These are phyloP conservation scores for Escovopsis sp. DNA, from an alignment of 2,329 filamentous ascomycete species.

Conservation along the genomic window DNA sequence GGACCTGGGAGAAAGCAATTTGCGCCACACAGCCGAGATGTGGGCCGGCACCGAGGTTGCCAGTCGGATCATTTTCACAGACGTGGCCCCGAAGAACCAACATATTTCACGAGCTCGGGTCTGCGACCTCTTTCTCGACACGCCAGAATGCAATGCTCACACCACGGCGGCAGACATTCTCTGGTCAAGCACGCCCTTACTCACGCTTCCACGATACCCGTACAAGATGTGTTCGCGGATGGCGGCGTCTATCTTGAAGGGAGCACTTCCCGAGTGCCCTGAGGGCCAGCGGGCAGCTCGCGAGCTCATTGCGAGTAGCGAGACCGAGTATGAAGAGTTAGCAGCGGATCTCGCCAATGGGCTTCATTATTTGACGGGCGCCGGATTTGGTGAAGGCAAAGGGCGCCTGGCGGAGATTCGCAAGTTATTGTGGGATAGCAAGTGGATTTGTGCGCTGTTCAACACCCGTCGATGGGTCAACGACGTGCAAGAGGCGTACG, in stretches of 20 bases:
- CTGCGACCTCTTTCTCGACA: constrained; percentile 91
- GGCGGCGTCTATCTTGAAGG: constrained; percentile 86
- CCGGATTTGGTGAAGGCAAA: constrained; percentile 35
- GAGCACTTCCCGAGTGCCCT: constrained; percentile 60
- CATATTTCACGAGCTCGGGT: constrained; percentile 87
- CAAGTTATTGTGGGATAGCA: constrained; percentile 64
- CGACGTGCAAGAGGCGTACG: constrained; percentile 80
- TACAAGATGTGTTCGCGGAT: constrained; percentile 99
- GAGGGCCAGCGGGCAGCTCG: constrained; percentile 52
- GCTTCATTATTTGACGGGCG: constrained; percentile 40
- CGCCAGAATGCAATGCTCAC: constrained; percentile 94
- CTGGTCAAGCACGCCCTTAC: constrained; percentile 86
- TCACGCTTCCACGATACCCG: constrained; percentile 79
- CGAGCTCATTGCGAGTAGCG: constrained; percentile 65
- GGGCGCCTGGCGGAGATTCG: constrained; percentile 70
- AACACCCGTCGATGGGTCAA: constrained; percentile 82
- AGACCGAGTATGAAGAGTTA: constrained; percentile 71
- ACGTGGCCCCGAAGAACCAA: constrained; percentile 86
- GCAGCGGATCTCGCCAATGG: constrained; percentile 53
- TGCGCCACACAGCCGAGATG: constrained; percentile 60
- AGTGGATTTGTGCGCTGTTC: constrained; percentile 80
- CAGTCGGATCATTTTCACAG: constrained; percentile 80
- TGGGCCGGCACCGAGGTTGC: constrained; percentile 85
- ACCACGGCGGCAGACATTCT: constrained; percentile 93
- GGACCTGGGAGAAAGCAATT: constrained; percentile 76